Conservation (phyloP, 139 green algal species). For the Tetradesmus obliquus region DNA sequence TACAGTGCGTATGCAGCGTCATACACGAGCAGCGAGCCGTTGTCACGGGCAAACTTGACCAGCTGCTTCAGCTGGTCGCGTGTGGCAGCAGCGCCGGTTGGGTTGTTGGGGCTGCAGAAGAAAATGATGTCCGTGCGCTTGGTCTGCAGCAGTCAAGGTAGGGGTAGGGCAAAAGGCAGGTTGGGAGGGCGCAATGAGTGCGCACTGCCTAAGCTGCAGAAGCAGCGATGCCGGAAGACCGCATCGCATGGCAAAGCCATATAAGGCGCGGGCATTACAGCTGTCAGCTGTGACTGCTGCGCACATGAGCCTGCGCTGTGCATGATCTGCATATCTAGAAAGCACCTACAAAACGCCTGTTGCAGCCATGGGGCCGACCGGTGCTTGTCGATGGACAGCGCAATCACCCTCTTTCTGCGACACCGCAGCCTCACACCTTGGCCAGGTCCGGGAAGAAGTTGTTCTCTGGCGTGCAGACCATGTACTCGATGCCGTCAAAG, state of each 20-base stretch:
- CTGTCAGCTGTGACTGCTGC: too few species aligned
- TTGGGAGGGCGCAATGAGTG: neutral
- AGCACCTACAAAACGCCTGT: too few species aligned
- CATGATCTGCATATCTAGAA: too few species aligned
- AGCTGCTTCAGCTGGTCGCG: slow-evolving; percentile 92
- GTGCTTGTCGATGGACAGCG: too few species aligned
- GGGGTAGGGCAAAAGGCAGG: neutral
- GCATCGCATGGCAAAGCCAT: too few species aligned
- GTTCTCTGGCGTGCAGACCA: slow-evolving; percentile 92
- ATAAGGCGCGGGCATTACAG: too few species aligned
- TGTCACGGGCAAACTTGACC: slow-evolving; percentile 87
- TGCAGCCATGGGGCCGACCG: too few species aligned
- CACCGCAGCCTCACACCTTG: neutral
- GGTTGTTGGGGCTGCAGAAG: slow-evolving; percentile 99
- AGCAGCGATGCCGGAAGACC: too few species aligned
- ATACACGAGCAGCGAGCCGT: slow-evolving; percentile 96
- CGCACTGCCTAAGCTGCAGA: too few species aligned
- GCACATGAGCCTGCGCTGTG: too few species aligned
- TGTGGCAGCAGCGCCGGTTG: slow-evolving; percentile 93
- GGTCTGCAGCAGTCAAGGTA: slow-evolving; percentile 50
- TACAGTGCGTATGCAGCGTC: slow-evolving; percentile 98
- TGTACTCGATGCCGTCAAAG: slow-evolving; percentile 96
- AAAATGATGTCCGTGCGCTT: slow-evolving; percentile 97
- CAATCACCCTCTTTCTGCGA: too few species aligned
- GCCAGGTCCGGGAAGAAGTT: slow-evolving; percentile 96